Conservation (phyloP, 805 yeast genomes). For the Cyberlindnera lachancei region DNA sequence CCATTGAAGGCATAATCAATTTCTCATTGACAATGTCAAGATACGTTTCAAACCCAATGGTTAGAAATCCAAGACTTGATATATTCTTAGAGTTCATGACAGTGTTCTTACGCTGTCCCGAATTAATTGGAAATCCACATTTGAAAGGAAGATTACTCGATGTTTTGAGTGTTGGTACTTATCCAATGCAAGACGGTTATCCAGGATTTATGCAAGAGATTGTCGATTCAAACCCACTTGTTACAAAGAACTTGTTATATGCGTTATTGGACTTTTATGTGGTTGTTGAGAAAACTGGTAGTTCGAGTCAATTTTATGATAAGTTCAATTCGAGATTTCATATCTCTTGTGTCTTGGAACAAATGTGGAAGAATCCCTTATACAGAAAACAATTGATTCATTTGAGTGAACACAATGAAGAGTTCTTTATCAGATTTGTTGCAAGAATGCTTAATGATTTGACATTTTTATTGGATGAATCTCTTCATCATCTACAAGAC, state of each 20-base stretch:
- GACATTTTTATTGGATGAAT: constrained; percentile 86
- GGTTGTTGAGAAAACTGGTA: constrained; percentile 92
- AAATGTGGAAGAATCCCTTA: constrained; percentile 67
- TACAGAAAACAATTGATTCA: constrained; percentile 63
- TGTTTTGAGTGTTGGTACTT: constrained; percentile 66
- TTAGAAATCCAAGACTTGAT: constrained; percentile 42
- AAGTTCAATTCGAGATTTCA: constrained; percentile 88
- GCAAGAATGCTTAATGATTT: constrained; percentile 95
- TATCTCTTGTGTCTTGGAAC: constrained; percentile 75
- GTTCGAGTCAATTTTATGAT: constrained; percentile 91
- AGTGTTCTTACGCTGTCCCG: constrained; percentile 75
- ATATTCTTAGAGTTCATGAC: constrained; percentile 66
- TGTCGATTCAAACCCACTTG: constrained; percentile 56
- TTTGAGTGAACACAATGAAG: constrained; percentile 62
- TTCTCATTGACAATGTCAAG: constrained; percentile 57
- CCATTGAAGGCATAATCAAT: constrained; percentile 73
- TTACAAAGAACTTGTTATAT: constrained; percentile 61
- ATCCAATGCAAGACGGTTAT: constrained; percentile 43
- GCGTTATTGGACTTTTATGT: constrained; percentile 87
- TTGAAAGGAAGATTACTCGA: constrained; percentile 81
- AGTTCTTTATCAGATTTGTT: constrained; percentile 84
- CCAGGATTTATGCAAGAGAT: constrained; percentile 71
- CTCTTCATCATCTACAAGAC: constrained; percentile 67
- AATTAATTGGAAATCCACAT: constrained; percentile 85
- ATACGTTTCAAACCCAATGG: constrained; percentile 50